Evolutionary conservation across 1,284 basidiomycete genomes (phyloP).

Genomic region (Moesziomyces parantarcticus): DNA sequence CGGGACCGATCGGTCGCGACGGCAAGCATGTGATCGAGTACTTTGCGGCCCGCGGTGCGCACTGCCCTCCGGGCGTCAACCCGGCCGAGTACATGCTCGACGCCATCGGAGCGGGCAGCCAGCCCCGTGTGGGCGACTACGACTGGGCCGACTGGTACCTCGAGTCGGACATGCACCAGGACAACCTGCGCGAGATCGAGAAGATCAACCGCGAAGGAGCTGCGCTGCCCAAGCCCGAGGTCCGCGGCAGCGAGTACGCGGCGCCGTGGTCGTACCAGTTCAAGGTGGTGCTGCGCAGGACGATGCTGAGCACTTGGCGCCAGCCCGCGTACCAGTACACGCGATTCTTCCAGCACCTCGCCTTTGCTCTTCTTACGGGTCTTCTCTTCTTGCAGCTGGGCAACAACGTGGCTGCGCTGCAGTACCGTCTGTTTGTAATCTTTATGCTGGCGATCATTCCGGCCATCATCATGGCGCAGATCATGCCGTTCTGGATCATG

Average conservation of each 20-base stretch:
- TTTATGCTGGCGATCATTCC: constrained; percentile 74
- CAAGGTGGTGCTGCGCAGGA: constrained; percentile 78
- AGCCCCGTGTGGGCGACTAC: constrained; percentile 62
- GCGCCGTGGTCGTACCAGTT: constrained; percentile 84
- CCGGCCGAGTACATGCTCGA: constrained; percentile 71
- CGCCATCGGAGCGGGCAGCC: constrained; percentile 67
- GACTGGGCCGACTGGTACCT: constrained; percentile 68
- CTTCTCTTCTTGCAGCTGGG: constrained; percentile 85
- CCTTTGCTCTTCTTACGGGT: constrained; percentile 81
- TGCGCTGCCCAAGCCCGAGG: constrained; percentile 64
- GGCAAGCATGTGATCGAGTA: constrained; percentile 72
- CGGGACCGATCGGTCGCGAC: constrained; percentile 73
- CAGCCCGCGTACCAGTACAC: constrained; percentile 72
- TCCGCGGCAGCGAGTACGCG: constrained; percentile 69
- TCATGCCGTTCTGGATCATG: constrained; percentile 86
- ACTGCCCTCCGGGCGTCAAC: constrained; percentile 73
- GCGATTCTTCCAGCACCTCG: constrained; percentile 74
- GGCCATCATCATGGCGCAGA: constrained; percentile 80
- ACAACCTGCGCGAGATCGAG: constrained; percentile 69
- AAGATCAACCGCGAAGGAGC: constrained; percentile 70
- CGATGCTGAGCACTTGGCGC: constrained; percentile 71
- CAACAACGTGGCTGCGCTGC: constrained; percentile 77
- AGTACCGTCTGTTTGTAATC: constrained; percentile 84
- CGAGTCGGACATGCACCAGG: constrained; percentile 66
- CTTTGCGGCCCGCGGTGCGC: constrained; percentile 71